Evolutionary conservation across 257 asterid species (phyloP), one percentile per base, ranked within the genome.

Genomic region (Parsonsia alboflavescens): DNA sequence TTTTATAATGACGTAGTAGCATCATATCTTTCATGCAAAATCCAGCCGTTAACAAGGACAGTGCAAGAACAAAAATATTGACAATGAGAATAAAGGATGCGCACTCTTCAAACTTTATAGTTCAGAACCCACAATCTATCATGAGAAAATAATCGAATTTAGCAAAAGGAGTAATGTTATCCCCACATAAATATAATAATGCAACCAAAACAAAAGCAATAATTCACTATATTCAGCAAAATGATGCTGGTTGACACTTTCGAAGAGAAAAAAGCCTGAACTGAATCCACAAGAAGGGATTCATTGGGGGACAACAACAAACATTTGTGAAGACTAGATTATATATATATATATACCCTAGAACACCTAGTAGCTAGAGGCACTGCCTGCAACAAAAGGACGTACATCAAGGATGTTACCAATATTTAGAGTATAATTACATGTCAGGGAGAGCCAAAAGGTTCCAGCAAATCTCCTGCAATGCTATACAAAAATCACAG

Each of bases 381-480:
- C 7, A 3, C 36, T 17, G 36, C n/a, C 67, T 17, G 63, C 36
- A 71, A 61, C 46, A 24, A 33, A 33, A 10, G 26, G 75, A 49
- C 77, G 75, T 53, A 36, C 50, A 17, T 72, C 72, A 76, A 81
- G 80, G 65, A 73, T 79, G 78, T 68, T 74, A 63, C 54, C 22
- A 24, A 30, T 62, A 41, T 76, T n/a, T 10, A 42, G 75, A 80
- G 83, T 73, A 74, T 78, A 75, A 82, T 80, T 85, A 86, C 93
- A 86, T 76, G 78, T 76, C 77, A 75, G 68, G 83, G 79, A 76
- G 78, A 77, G 80, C 80, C 78, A 73, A 48, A 82, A 84, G 85
- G 79, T 63, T 68, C 76, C 30, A 77, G 82, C 73, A 36, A 22
- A 80, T 75, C 71, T 21, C 78, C 82, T n/a, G 82, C 80, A 79